These are phyloP conservation scores for Pilatotrama ljubarskyi DNA, from an alignment of 768 basidiomycete species.

Conservation along the genomic window DNA sequence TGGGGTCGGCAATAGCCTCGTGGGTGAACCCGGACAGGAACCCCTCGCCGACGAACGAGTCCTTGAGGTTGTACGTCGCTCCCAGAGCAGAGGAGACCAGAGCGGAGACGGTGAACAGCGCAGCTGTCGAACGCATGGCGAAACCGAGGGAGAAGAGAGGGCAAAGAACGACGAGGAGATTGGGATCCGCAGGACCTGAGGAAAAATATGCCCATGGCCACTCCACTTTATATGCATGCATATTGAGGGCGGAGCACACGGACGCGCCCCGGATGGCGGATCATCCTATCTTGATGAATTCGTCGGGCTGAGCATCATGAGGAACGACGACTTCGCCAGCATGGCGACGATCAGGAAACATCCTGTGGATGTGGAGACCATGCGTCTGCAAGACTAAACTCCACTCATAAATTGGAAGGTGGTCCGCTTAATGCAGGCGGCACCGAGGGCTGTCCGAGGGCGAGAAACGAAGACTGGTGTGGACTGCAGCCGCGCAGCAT, in stretches of 20 bases:
- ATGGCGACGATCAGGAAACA: conserved; percentile 10
- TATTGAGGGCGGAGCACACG: background rate
- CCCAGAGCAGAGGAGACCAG: conserved; percentile 23
- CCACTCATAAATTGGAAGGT: background rate
- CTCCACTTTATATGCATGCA: conserved; percentile 17
- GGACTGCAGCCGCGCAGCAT: background rate
- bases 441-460: background rate
- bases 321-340: background rate
- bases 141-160: background rate
- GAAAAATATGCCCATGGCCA: background rate
- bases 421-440: background rate
- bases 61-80: conserved; percentile 25
- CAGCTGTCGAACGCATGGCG: conserved; percentile 22
- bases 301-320: background rate
- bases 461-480: background rate
- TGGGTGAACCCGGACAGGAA: conserved; percentile 54
- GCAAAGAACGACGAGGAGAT: conserved; percentile 5
- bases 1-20: conserved; percentile 57
- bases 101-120: conserved; percentile 19
- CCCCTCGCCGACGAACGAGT: conserved; percentile 25
- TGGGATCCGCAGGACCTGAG: conserved; percentile 17
- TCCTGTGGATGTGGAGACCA: conserved; percentile 10
- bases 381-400: conserved; percentile 1
- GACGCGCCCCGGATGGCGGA: conserved; percentile 3
- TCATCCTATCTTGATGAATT: conserved; percentile 8